phyloP scores from a whole-genome alignment of 768 basidiomycete genomes.

The Boletales sp. region DNA sequence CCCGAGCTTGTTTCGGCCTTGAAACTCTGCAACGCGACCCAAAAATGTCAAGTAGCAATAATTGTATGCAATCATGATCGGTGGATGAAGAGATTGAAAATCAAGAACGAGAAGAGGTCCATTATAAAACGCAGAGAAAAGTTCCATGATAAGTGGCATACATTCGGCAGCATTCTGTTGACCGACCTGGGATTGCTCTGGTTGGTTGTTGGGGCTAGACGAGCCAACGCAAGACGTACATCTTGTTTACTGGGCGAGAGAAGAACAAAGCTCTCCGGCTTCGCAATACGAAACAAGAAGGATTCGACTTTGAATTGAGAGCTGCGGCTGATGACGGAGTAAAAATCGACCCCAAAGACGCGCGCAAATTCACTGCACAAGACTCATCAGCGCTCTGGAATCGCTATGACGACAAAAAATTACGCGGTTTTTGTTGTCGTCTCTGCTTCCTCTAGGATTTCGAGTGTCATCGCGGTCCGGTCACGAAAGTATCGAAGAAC shows the following conservation, averaged over 20 bases:
- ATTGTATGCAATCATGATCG: conserved; percentile 98
- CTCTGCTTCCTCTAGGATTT: conserved; percentile 79
- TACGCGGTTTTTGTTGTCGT: conserved; percentile 89
- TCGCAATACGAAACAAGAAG: conserved; percentile 96
- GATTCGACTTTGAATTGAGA: conserved; percentile 99
- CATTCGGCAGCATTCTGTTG: conserved; percentile 95
- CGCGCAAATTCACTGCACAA: conserved; percentile 88
- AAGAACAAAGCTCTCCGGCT: conserved; percentile 90
- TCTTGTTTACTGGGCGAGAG: conserved; percentile 86
- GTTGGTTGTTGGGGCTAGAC: not conserved
- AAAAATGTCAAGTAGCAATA: conserved; percentile 96
- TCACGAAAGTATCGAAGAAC: conserved; percentile 62
- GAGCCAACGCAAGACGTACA: conserved; percentile 40
- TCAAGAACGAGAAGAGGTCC: conserved; percentile 92
- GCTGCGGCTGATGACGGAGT: conserved; percentile 89
- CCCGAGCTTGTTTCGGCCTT: conserved; percentile 86
- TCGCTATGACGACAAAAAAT: not conserved
- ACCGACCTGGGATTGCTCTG: conserved; percentile 63
- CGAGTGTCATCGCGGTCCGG: conserved; percentile 64
- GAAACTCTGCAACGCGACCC: conserved; percentile 82
- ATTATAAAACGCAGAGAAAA: conserved; percentile 87
- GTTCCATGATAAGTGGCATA: conserved; percentile 94
- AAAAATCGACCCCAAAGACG: conserved; percentile 96
- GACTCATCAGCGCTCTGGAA: not conserved
- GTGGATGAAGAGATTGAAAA: conserved; percentile 95